Base-by-base conservation (phyloP, 495 filamentous ascomycete species). In the Aspergillus saccharolyticus region DNA sequence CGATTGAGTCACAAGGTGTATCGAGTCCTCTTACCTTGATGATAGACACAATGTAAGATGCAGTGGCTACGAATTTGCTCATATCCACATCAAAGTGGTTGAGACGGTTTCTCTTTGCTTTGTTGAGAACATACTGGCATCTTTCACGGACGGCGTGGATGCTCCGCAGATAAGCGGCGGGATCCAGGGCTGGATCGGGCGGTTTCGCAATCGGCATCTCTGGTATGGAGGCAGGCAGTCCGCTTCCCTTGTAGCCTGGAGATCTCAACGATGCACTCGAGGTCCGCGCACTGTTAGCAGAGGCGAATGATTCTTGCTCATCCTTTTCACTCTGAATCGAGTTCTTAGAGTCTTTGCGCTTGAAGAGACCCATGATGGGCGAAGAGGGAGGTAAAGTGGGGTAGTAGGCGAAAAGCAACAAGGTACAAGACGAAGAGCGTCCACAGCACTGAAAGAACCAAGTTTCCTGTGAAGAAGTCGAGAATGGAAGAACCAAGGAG, bases 1-100 rank as follows among this genome's bases (percentile, higher is more conserved):
- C 10, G 51, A 42, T n/a, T n/a, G 22, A 10, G 51, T 55, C 52
- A 45, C 53, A 56, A 44, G 53, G 55, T 42, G 44, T 19, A 20
- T 48, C 44, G 45, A 33, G 28, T 52, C 44, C 21, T 46, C 55
- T 64, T 63, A 91, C 94, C 89, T 97, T 97, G 76, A 98, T 97
- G 56, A 98, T 96, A 17, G 90, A 89, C 24, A 95, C 88, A 9
- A 98, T 87, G 68, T 96, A 98, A n/a, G 80, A 84, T 3, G 91
- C 91, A 1, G 93, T 93, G 56, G 92, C 90, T 30, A 80, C 70
- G 66, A 97, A 96, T 70, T 95, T 96, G 72, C 71, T 71, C 80
- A 92, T 83, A 66, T 98, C 92, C 12, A 97, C 93, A 55, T 88
- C 86, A 68, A 98, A 98, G 73, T 97, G 94, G 57, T 81, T 82